phyloP scores from a whole-genome alignment of 1,139 yeast genomes.

The Magnusiomyces ingens region DNA sequence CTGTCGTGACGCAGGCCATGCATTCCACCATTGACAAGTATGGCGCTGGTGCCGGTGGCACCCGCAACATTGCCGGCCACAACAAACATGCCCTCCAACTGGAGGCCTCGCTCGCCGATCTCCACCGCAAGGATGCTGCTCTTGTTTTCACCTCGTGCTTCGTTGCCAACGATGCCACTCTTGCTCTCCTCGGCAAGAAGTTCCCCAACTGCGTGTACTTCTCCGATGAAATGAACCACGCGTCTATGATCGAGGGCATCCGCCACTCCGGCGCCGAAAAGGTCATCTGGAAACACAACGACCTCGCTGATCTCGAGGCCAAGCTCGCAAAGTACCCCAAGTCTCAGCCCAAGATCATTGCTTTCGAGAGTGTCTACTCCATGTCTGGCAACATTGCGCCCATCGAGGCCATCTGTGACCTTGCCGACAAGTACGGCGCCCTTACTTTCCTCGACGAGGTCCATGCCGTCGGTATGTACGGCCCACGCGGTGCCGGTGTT shows the following conservation, averaged over 20 bases:
- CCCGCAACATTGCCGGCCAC: conserved; percentile 98
- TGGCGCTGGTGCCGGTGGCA: conserved; percentile 99
- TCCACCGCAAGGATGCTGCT: conserved; percentile 94
- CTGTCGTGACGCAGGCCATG: conserved; percentile 67
- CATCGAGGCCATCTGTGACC: conserved; percentile 83
- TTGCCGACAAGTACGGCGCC: conserved; percentile 97
- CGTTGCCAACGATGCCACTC: conserved; percentile 96
- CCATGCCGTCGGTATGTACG: conserved; percentile 98
- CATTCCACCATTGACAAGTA: conserved; percentile 74
- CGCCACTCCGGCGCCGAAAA: conserved; percentile 83
- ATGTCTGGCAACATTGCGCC: conserved; percentile 99
- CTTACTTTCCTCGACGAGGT: conserved; percentile 95
- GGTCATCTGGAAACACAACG: conserved; percentile 83
- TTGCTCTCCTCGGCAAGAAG: conserved; percentile 84
- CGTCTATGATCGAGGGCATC: conserved; percentile 96
- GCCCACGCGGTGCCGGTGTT: conserved; percentile 99
- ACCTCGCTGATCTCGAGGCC: conserved; percentile 71
- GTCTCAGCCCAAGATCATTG: conserved; percentile 85
- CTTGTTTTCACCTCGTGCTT: conserved; percentile 91
- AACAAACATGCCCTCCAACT: conserved; percentile 78
- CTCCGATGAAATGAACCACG: conserved; percentile 90
- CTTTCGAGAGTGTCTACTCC: conserved; percentile 94
- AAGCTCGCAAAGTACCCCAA: conserved; percentile 74
- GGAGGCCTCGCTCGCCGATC: conserved; percentile 79
- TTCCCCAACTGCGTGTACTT: conserved; percentile 85